Percentiles rank a stretch among this genome's conserved stretches.
phyloP scores from a whole-genome alignment of 805 yeast species.

The Yarrowia keelungensis region DNA sequence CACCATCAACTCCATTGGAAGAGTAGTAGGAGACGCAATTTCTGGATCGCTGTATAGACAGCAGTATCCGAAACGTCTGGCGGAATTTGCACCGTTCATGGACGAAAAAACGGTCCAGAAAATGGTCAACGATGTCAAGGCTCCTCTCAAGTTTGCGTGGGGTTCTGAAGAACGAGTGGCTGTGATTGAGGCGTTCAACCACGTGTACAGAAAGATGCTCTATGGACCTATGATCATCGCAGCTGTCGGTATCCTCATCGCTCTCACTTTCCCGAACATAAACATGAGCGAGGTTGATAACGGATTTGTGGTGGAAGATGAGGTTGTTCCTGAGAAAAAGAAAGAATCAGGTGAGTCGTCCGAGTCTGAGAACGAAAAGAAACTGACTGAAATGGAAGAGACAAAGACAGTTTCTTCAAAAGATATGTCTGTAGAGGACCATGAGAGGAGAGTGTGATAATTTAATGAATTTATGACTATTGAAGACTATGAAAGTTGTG shows the following conservation, averaged over 20 bases:
- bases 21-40: slow-evolving; percentile 68
- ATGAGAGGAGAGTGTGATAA: not conserved
- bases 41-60: slow-evolving; percentile 79
- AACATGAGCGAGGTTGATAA: slow-evolving; percentile 27
- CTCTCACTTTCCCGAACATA: slow-evolving; percentile 27
- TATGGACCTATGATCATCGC: slow-evolving; percentile 35
- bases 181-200: slow-evolving; percentile 36
- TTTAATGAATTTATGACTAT: not conserved
- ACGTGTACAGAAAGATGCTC: slow-evolving; percentile 37
- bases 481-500: too few species aligned
- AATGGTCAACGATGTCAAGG: slow-evolving; percentile 19
- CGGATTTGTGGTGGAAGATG: slow-evolving; percentile 18
- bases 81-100: slow-evolving; percentile 23
- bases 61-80: slow-evolving; percentile 55
- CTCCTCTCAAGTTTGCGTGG: slow-evolving; percentile 13
- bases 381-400: not conserved
- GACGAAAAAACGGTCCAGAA: not conserved
- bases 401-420: not conserved
- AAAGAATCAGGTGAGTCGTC: not conserved
- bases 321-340: not conserved
- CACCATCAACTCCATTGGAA: slow-evolving; percentile 66
- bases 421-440: not conserved
- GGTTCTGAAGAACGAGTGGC: slow-evolving; percentile 35
- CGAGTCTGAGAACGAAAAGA: not conserved
- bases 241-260: slow-evolving; percentile 23